Base-by-base conservation (phyloP, 1,284 basidiomycete species). In the Boletellus dicymbophilus region DNA sequence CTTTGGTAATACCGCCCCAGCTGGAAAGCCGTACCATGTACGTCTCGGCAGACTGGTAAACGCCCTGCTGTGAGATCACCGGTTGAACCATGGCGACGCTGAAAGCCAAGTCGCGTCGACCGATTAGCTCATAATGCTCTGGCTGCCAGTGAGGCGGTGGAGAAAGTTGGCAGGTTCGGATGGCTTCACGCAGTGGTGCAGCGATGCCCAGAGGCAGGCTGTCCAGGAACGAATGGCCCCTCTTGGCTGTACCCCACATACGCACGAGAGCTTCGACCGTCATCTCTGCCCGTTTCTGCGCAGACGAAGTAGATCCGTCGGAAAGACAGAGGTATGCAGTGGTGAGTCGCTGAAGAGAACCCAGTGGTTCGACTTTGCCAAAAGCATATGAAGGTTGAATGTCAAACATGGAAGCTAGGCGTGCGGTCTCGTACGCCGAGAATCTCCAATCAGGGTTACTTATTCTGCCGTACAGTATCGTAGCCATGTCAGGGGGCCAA, bases 151-250 rank as follows among this genome's bases (percentile, higher is more conserved):
- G 78, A 7, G 76, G 74, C 1, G 86, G 84, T 1, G 95, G 92
- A 0, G 83, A 79, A 13, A 88, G 69, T 60, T 95, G 93, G 58
- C 89, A 92, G 11, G 86, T 85, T 46, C 93, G 74, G 22, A 91
- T 74, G 6, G 90, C 90, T 67, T 98, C 95, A 46, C 85, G 74
- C 6, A 98, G 71, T 0, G 95, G 94, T 9, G 92, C 73, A 2
- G 87, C 82, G 16, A 96, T 70, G 1, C 90, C 90, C 7, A 91
- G 67, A 1, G 92, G 84, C n/a, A 91, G 65, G 21, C 72, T 59
- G 58, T 78, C 67, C 70, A 82, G 62, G 58, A 85, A 55, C 8
- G 55, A 42, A 21, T 72, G 37, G 74, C 76, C 16, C 67, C 61
- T 46, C 76, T 58, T 62, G 9, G 68, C 68, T 6, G 67, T 60